A percentile compares a stretch with the other conserved stretches of the same genome.
phyloP scores from a whole-genome alignment of 306 rosid species.

The Mucuna pruriens region DNA sequence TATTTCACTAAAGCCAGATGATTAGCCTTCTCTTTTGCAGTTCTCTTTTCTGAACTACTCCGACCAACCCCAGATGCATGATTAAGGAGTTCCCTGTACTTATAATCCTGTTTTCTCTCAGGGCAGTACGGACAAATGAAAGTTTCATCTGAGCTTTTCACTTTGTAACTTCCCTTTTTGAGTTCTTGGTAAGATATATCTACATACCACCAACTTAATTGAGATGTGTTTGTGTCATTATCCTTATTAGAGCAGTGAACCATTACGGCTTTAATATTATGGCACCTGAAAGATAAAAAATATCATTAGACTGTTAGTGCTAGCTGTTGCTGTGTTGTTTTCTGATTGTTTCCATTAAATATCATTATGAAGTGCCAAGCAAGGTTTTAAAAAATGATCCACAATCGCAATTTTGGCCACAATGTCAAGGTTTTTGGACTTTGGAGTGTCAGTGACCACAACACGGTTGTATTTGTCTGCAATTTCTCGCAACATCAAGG shows the following conservation, averaged over 20 bases:
- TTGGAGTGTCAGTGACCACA: not conserved
- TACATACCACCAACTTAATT: slow-evolving; percentile 61
- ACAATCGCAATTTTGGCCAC: not conserved
- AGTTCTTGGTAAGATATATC: slow-evolving; percentile 69
- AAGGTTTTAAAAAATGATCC: not conserved
- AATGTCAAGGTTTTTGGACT: not conserved
- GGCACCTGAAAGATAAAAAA: slow-evolving; percentile 44
- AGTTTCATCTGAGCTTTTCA: slow-evolving; percentile 64
- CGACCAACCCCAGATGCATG: slow-evolving; percentile 95
- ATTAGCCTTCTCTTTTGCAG: slow-evolving; percentile 74
- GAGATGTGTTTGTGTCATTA: slow-evolving; percentile 60
- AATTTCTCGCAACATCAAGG: not conserved
- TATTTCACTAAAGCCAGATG: slow-evolving; percentile 83
- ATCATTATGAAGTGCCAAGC: slow-evolving; percentile 10
- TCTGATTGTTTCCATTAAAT: not conserved
- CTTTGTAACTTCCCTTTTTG: slow-evolving; percentile 62
- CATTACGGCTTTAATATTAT: slow-evolving; percentile 35
- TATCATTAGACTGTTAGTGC: not conserved
- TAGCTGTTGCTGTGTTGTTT: not conserved
- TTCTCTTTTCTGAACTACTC: slow-evolving; percentile 78
- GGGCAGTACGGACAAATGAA: slow-evolving; percentile 87
- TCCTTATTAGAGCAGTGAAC: slow-evolving; percentile 59
- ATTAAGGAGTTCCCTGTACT: slow-evolving; percentile 70
- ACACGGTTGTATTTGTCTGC: not conserved
- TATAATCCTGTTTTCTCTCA: slow-evolving; percentile 65